Evolutionary conservation across 1,139 yeast species (phyloP).

Genomic region (Debaryomyces psychrophilus): DNA sequence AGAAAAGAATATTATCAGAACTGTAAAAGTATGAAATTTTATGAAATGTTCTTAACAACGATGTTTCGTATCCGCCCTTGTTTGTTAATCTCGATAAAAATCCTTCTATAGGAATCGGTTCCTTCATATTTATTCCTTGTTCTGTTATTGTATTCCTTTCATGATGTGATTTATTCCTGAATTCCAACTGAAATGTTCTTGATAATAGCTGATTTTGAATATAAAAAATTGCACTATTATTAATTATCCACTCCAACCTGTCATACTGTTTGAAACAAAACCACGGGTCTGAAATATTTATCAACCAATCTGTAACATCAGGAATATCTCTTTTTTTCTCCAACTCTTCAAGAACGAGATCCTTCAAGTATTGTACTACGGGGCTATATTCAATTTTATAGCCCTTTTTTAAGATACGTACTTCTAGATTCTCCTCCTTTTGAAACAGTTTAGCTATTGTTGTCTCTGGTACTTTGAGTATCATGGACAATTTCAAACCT

Average conservation of each 20-base stretch:
- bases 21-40: conserved; percentile 67
- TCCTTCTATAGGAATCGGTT: conserved; percentile 78
- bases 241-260: conserved; percentile 73
- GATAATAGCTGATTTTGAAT: conserved; percentile 33
- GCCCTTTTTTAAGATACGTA: conserved; percentile 30
- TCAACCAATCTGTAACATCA: conserved; percentile 20
- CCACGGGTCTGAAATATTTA: conserved; percentile 39
- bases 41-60: conserved; percentile 50
- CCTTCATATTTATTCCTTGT: conserved; percentile 28
- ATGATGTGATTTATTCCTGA: conserved; percentile 46
- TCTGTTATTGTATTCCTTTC: conserved; percentile 9
- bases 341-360: conserved; percentile 23
- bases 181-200: conserved; percentile 47
- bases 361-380: conserved; percentile 37
- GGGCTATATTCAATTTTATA: conserved; percentile 37
- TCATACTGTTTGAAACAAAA: conserved; percentile 69
- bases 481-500: conserved; percentile 46
- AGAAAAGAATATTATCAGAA: conserved; percentile 62
- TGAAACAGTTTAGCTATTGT: conserved; percentile 3
- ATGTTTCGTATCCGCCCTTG: conserved; percentile 47
- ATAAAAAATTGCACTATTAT: conserved; percentile 50
- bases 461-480: conserved; percentile 41
- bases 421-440: conserved; percentile 1
- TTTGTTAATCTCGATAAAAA: conserved; percentile 64
- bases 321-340: conserved; percentile 12